A percentile compares a stretch with the other conserved stretches of the same genome.
These are phyloP conservation scores for Arabidopsis lyrata DNA, from an alignment of 441 rosid genomes.

Conservation along the genomic window DNA sequence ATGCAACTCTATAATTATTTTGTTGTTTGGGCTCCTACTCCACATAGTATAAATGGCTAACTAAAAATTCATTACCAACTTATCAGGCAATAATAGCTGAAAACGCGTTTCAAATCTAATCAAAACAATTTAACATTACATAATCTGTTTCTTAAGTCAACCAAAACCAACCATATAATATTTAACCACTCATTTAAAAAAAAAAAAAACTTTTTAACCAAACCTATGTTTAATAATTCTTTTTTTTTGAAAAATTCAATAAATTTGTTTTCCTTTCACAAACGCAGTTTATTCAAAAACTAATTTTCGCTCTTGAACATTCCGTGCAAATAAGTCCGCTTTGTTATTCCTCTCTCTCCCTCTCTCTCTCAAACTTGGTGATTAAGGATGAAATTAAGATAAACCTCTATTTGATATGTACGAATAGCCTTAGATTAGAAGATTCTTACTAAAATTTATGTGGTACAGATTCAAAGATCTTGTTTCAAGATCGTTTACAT, in stretches of 20 bases:
- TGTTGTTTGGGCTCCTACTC: conserved; percentile 8
- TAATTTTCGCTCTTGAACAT: no score
- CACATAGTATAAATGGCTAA: conserved; percentile 18
- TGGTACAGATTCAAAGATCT: conserved; percentile 28
- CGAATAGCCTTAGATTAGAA: neutral
- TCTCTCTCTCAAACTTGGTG: no score
- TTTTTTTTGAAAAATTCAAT: no score
- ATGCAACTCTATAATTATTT: neutral
- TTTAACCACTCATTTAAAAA: neutral
- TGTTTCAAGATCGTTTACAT: conserved; percentile 39
- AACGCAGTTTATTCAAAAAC: no score
- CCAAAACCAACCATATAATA: neutral
- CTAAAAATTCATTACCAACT: conserved; percentile 3
- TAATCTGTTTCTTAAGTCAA: conserved; percentile 5
- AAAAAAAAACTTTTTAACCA: no score
- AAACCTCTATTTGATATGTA: neutral
- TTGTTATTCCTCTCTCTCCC: neutral
- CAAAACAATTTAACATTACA: conserved; percentile 9
- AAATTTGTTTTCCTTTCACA: no score
- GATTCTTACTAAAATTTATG: conserved; percentile 2
- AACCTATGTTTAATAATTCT: no score
- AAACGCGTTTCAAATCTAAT: conserved; percentile 36
- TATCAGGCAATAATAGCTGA: neutral
- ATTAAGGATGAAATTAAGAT: no score
- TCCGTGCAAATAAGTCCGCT: no score